Evolutionary conservation across 345 rosid genomes (phyloP).

Genomic region (Heritiera fomes): DNA sequence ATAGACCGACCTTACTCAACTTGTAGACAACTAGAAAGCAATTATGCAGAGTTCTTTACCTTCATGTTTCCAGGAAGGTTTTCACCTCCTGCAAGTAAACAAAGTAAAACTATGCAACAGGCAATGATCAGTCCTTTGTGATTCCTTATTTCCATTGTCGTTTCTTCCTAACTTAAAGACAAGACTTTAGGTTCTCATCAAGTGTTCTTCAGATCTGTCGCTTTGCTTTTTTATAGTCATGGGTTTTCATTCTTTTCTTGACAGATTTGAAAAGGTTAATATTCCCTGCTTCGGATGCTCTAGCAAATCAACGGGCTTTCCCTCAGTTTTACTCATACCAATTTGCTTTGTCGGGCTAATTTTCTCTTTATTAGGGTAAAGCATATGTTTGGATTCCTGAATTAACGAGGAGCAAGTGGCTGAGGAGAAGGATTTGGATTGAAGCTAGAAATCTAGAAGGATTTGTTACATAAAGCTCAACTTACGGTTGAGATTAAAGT

Average conservation of each 20-base stretch:
- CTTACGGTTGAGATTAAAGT: neutral
- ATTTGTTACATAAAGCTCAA: neutral
- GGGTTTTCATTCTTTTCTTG: slow-evolving; percentile 12
- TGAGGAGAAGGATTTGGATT: neutral
- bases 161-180: slow-evolving; percentile 7
- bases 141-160: neutral
- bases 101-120: neutral
- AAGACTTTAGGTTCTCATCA: neutral
- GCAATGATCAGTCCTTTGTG: neutral
- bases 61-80: neutral
- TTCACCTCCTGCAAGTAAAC: slow-evolving; percentile 17
- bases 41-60: neutral
- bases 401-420: neutral
- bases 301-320: neutral
- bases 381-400: neutral
- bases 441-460: neutral
- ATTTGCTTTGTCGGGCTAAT: neutral
- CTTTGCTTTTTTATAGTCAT: neutral
- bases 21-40: neutral
- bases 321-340: slow-evolving; percentile 6
- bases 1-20: neutral
- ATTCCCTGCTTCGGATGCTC: slow-evolving; percentile 5
- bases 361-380: neutral
- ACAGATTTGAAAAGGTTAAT: neutral
- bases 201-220: neutral